phyloP scores from a whole-genome alignment of 257 asterid genomes.

The Nicotiana obtusifolia region DNA sequence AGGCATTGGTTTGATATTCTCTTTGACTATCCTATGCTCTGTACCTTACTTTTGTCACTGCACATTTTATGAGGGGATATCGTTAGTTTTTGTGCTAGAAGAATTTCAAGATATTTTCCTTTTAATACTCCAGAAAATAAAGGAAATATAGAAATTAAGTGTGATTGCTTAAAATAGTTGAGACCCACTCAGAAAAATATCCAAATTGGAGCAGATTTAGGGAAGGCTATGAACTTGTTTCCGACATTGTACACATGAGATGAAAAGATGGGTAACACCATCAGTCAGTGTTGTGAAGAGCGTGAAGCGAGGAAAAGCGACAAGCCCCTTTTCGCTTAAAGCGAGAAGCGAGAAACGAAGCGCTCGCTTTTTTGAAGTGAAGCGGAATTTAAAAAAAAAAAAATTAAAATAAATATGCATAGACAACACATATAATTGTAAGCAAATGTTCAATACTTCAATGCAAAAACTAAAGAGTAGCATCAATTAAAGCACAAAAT shows the following conservation, averaged over 20 bases:
- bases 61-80: background rate
- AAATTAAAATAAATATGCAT: too few relatives aligned
- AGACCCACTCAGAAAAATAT: background rate
- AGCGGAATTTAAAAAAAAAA: too few relatives aligned
- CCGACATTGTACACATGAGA: background rate
- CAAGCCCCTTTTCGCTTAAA: too few relatives aligned
- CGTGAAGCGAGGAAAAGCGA: too few relatives aligned
- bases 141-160: background rate
- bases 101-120: background rate
- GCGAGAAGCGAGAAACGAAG: too few relatives aligned
- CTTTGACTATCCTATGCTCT: background rate
- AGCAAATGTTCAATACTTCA: too few relatives aligned
- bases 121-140: background rate
- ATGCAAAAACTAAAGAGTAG: too few relatives aligned
- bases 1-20: background rate
- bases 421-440: too few relatives aligned
- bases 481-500: too few relatives aligned
- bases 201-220: background rate
- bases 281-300: conserved; percentile 1
- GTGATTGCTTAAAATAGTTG: background rate
- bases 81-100: background rate
- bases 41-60: background rate
- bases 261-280: background rate
- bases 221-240: background rate
- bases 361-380: too few relatives aligned